Base-by-base conservation (phyloP, 2,329 filamentous ascomycete species). In the Ceratocystis alfenasii region DNA sequence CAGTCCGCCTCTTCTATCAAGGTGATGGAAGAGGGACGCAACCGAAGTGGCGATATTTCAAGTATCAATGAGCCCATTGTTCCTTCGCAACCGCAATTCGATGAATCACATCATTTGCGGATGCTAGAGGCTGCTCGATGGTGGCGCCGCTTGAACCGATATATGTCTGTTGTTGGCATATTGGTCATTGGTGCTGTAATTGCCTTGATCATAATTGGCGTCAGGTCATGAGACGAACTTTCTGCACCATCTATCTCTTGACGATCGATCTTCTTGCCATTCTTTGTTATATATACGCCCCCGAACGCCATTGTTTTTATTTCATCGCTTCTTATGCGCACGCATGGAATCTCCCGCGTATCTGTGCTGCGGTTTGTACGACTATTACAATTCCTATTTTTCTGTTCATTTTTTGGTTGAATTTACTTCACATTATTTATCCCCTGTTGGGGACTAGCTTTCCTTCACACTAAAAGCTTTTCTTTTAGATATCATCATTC, bases 101-200 rank as follows among this genome's bases (percentile, higher is more conserved):
- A 63, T 48, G 66, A 68, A 44, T 48, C 59, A 1, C 63, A 63
- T n/a, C 36, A 68, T 20, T 17, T 33, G 72, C 71, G 65, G 22
- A 68, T 66, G 59, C 65, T 66, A 69, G 77, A 78, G 69, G 83
- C 79, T 65, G 81, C 81, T 12, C 75, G 77, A 61, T 85, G 83
- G 83, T 85, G 83, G 83, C 78, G 83, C 66, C 80, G 78, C 62
- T 75, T 85, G 57, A 85, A 85, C 71, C 78, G 82, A 65, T 76
- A 77, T 69, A 84, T 85, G 82, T 79, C 81, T 30, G 70, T 84
- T 59, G 72, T 84, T 28, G 83, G 83, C 2, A 71, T 84, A 3
- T 72, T 84, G 60, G 77, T 85, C 41, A 74, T 84, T 22, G 81
- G 78, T 44, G 78, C 81, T 33, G 74, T 83, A 33, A 72, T 79